Evolutionary conservation across 106 monocot species (phyloP).

Genomic region (Cymbidium sinense): DNA sequence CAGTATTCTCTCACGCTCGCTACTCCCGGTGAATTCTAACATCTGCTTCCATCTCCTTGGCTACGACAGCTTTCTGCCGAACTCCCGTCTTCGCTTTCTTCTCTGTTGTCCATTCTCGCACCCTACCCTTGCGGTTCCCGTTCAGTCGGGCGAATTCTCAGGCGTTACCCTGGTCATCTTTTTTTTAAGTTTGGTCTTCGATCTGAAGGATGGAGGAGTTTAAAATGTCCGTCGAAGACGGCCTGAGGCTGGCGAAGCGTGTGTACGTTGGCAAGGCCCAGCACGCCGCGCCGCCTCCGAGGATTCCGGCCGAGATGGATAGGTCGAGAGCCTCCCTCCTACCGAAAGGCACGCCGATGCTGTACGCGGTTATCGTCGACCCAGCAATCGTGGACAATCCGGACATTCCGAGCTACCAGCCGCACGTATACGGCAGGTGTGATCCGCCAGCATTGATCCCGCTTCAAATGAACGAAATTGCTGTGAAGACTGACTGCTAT

Average conservation of each 20-base stretch:
- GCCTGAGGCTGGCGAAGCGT: constrained; percentile 69
- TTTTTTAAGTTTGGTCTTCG: background rate
- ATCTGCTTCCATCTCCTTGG: background rate
- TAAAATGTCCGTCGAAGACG: constrained; percentile 74
- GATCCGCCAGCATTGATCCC: constrained; percentile 95
- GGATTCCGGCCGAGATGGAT: constrained; percentile 26
- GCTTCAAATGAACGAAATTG: constrained; percentile 70
- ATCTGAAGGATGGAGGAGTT: constrained; percentile 29
- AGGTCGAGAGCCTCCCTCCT: constrained; percentile 11
- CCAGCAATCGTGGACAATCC: constrained; percentile 92
- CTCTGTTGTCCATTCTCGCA: background rate
- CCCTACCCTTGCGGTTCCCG: background rate
- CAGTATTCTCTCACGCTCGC: background rate
- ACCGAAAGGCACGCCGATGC: constrained; percentile 58
- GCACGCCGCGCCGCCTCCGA: constrained; percentile 12
- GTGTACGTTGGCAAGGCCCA: constrained; percentile 38
- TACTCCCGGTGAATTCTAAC: background rate
- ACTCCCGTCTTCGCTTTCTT: background rate
- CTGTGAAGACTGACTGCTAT: constrained; percentile 39
- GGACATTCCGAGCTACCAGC: constrained; percentile 95
- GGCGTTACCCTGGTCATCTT: background rate
- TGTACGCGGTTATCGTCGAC: constrained; percentile 73
- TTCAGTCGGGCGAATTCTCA: background rate
- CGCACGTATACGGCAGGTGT: constrained; percentile 74
- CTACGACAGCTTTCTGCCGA: background rate